Percentiles rank a stretch among this genome's conserved stretches.
Evolutionary conservation across 1,284 basidiomycete species (phyloP).

Genomic region (Cutaneotrichosporon spelunceum): DNA sequence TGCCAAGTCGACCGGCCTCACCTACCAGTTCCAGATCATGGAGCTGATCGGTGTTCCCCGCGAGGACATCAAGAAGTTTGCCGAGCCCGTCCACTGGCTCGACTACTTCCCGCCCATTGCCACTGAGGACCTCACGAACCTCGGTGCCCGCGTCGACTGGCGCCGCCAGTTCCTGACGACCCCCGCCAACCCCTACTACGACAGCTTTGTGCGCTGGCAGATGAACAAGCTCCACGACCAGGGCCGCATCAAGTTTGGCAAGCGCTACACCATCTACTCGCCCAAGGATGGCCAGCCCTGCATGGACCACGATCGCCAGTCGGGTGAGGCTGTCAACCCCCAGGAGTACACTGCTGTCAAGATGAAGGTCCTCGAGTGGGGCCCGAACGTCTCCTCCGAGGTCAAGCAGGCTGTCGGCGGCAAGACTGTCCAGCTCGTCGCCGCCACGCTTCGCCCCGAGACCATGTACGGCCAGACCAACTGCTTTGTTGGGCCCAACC

Average conservation of each 20-base stretch:
- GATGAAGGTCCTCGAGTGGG: slow-evolving; percentile 87
- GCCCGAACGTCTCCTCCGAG: slow-evolving; percentile 58
- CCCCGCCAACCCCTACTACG: slow-evolving; percentile 94
- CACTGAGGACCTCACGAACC: slow-evolving; percentile 76
- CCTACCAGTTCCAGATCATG: slow-evolving; percentile 99
- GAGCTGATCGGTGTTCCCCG: slow-evolving; percentile 86
- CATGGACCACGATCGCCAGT: slow-evolving; percentile 98
- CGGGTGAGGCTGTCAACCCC: slow-evolving; percentile 91
- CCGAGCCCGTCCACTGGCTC: slow-evolving; percentile 89
- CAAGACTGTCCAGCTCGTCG: slow-evolving; percentile 85
- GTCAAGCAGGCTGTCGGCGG: slow-evolving; percentile 65
- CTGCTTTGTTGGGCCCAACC: slow-evolving; percentile 86
- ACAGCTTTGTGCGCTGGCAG: slow-evolving; percentile 97
- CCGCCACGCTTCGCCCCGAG: slow-evolving; percentile 93
- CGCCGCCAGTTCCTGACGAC: slow-evolving; percentile 89
- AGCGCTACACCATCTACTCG: slow-evolving; percentile 97
- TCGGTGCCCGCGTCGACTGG: slow-evolving; percentile 98
- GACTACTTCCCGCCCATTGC: slow-evolving; percentile 96
- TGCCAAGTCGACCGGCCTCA: slow-evolving; percentile 88
- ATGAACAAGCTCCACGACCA: slow-evolving; percentile 85
- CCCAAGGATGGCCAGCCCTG: slow-evolving; percentile 99
- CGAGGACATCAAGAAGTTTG: slow-evolving; percentile 90
- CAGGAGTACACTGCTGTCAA: slow-evolving; percentile 96
- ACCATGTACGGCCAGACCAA: slow-evolving; percentile 99
- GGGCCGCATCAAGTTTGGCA: slow-evolving; percentile 94